phyloP scores from a whole-genome alignment of 208 protist species.

The Trypanosoma caninum region DNA sequence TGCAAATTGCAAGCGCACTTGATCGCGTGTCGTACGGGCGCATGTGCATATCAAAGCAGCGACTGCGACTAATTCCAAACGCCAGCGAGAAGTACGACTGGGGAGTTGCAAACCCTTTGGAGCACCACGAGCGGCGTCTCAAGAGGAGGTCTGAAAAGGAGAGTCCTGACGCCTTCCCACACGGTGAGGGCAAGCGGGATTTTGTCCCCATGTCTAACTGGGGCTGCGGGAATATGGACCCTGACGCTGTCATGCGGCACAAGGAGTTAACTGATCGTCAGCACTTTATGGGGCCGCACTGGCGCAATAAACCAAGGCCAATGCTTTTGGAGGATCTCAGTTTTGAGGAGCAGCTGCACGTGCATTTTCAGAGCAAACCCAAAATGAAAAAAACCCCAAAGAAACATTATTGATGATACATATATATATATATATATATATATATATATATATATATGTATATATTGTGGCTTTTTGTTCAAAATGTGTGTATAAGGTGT shows the following conservation, averaged over 20 bases:
- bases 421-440: too few relatives aligned
- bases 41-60: constrained; percentile 80
- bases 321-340: constrained; percentile 84
- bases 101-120: constrained; percentile 78
- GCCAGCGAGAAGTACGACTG: constrained; percentile 84
- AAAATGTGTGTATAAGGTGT: too few relatives aligned
- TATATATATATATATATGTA: too few relatives aligned
- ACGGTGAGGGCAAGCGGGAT: constrained; percentile 70
- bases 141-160: constrained; percentile 53
- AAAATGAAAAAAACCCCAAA: constrained; percentile 90
- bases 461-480: too few relatives aligned
- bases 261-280: constrained; percentile 86
- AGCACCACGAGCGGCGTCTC: constrained; percentile 68
- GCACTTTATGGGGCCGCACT: constrained; percentile 86
- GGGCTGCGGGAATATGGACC: constrained; percentile 88
- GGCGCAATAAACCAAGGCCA: constrained; percentile 76
- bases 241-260: constrained; percentile 77
- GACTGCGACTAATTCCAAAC: constrained; percentile 72
- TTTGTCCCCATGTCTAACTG: constrained; percentile 93
- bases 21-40: constrained; percentile 83
- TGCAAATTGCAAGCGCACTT: constrained; percentile 78
- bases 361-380: constrained; percentile 82
- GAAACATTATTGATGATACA: constrained; percentile 72
- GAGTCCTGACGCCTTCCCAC: constrained; percentile 76
- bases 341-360: constrained; percentile 87